Conservation (phyloP, 192 early-diverging fungal genomes). For the Backusella westeae region DNA sequence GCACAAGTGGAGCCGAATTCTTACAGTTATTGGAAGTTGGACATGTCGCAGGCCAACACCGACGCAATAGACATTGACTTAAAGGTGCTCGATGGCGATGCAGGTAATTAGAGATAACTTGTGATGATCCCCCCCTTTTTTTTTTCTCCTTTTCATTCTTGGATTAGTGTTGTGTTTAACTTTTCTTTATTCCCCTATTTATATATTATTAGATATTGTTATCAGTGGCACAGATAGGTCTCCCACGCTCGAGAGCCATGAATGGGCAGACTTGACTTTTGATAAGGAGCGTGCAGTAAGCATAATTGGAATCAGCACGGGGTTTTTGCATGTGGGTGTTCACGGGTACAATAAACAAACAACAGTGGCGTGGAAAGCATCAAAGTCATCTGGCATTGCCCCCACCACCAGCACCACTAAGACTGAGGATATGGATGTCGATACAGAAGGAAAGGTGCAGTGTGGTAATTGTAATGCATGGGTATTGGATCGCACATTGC, state of each 20-base stretch:
- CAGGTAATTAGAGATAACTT: slow-evolving; percentile 10
- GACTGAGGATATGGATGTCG: not conserved
- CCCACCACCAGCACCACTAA: slow-evolving; percentile 16
- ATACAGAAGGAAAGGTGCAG: slow-evolving; percentile 26
- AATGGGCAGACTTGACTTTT: slow-evolving; percentile 46
- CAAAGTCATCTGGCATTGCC: not conserved
- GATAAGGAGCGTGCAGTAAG: slow-evolving; percentile 9
- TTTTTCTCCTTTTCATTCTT: not conserved
- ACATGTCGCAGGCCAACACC: not conserved
- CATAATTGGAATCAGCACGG: slow-evolving; percentile 10
- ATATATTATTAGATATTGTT: slow-evolving; percentile 41
- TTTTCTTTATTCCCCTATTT: not conserved
- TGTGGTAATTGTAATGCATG: slow-evolving; percentile 74
- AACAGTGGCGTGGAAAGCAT: slow-evolving; percentile 4
- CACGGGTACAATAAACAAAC: slow-evolving; percentile 30
- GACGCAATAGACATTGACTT: slow-evolving; percentile 8
- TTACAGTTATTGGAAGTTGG: slow-evolving; percentile 20
- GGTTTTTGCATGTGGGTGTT: slow-evolving; percentile 39
- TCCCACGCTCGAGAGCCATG: slow-evolving; percentile 41
- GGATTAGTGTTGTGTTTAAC: not conserved
- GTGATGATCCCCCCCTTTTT: not conserved
- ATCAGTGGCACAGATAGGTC: slow-evolving; percentile 23
- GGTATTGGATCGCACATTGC: slow-evolving; percentile 58
- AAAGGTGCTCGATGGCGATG: slow-evolving; percentile 23
- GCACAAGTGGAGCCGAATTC: not conserved